Conservation (phyloP, 768 basidiomycete species). For the Candolleomyces efflorescens region DNA sequence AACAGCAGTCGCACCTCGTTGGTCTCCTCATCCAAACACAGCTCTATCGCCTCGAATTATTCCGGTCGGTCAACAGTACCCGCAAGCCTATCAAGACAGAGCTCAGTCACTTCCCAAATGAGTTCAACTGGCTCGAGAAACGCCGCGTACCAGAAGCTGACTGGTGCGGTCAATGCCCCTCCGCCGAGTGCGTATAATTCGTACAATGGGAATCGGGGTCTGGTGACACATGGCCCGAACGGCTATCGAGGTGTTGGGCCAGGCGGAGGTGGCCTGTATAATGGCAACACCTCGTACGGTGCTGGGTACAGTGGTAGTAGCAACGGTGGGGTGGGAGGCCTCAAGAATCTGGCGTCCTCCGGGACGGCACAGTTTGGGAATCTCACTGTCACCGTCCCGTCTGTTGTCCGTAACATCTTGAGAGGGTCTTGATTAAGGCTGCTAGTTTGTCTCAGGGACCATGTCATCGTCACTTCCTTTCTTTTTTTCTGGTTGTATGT, state of each 20-base stretch:
- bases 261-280: background rate
- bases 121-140: background rate
- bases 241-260: background rate
- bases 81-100: background rate
- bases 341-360: background rate
- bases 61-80: background rate
- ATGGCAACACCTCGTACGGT: constrained; percentile 1
- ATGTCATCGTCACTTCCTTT: too few species aligned
- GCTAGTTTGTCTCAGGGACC: too few species aligned
- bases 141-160: constrained; percentile 3
- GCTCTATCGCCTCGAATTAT: background rate
- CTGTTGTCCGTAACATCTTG: background rate
- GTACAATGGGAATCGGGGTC: background rate
- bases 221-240: background rate
- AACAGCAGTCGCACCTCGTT: constrained; percentile 1
- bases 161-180: background rate
- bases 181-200: background rate
- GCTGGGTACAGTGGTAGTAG: background rate
- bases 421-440: background rate
- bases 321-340: background rate
- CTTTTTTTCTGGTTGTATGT: too few species aligned
- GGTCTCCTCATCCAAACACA: background rate
- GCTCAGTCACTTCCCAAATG: background rate
- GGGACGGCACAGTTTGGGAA: background rate
- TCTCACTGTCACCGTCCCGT: background rate